Percentiles rank a stretch among this genome's conserved stretches.
Evolutionary conservation across 176 grass and related monocot species (phyloP).

Genomic region (Areca catechu): DNA sequence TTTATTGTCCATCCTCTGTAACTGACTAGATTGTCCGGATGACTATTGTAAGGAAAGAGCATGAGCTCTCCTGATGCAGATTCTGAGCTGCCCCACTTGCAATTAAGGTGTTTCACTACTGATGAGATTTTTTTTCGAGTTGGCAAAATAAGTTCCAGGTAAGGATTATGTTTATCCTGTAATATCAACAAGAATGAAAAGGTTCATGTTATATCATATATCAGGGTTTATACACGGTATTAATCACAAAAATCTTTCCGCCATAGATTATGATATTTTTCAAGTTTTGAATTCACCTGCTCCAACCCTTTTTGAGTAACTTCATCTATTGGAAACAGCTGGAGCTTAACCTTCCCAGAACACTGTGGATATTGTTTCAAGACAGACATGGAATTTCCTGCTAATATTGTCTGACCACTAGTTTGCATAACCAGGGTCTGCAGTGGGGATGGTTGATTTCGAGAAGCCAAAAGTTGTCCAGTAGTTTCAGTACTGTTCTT

Average conservation of each 20-base stretch:
- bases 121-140: slow-evolving; percentile 90
- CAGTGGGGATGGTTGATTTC: slow-evolving; percentile 16
- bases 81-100: slow-evolving; percentile 66
- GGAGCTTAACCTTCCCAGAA: slow-evolving; percentile 74
- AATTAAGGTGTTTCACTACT: slow-evolving; percentile 74
- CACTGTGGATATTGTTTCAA: slow-evolving; percentile 21
- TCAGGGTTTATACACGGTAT: too few species aligned
- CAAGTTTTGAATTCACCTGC: slow-evolving; percentile 39
- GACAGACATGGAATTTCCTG: slow-evolving; percentile 21
- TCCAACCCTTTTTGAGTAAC: slow-evolving; percentile 45
- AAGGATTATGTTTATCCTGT: slow-evolving; percentile 80
- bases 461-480: slow-evolving; percentile 5
- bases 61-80: slow-evolving; percentile 50
- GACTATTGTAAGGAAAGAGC: slow-evolving; percentile 66
- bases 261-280: not conserved
- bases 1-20: slow-evolving; percentile 63
- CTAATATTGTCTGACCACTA: slow-evolving; percentile 7
- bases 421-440: slow-evolving; percentile 10
- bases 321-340: slow-evolving; percentile 80
- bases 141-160: slow-evolving; percentile 77
- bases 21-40: slow-evolving; percentile 24
- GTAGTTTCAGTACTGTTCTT: slow-evolving; percentile 28
- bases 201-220: not conserved
- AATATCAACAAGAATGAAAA: slow-evolving; percentile 7
- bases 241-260: not conserved